These are phyloP conservation scores for Thymus quinquecostatus DNA, from an alignment of 257 asterid species.

Conservation along the genomic window DNA sequence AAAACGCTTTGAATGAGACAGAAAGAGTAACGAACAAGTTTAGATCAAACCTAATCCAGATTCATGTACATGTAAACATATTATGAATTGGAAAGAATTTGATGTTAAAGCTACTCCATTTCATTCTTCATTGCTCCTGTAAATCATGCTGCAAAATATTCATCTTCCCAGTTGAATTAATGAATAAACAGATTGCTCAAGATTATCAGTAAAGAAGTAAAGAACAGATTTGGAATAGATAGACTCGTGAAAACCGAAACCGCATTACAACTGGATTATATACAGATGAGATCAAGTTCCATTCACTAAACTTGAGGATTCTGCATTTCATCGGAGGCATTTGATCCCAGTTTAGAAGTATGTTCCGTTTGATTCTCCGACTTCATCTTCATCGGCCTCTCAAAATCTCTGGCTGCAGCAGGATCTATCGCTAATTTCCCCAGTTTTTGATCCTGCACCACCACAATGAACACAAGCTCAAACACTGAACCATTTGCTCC, in stretches of 20 bases:
- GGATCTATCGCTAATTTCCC: slow-evolving; percentile 78
- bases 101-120: no score
- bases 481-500: not conserved
- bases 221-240: slow-evolving; percentile 17
- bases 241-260: not conserved
- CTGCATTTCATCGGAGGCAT: slow-evolving; percentile 47
- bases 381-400: slow-evolving; percentile 74
- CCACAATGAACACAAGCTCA: not conserved
- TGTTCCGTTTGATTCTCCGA: slow-evolving; percentile 60
- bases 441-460: slow-evolving; percentile 83
- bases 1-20: not conserved
- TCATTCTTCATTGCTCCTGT: no score
- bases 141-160: no score
- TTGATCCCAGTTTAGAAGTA: slow-evolving; percentile 44
- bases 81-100: no score
- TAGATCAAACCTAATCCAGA: not conserved
- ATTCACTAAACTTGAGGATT: slow-evolving; percentile 22
- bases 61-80: no score
- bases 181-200: not conserved
- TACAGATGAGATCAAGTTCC: slow-evolving; percentile 33
- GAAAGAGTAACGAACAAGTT: not conserved
- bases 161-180: not conserved
- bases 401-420: slow-evolving; percentile 77
- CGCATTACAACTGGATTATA: slow-evolving; percentile 22
- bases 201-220: not conserved